Conservation (phyloP, 2,329 filamentous ascomycete genomes). For the Fragosphaeria purpurea region DNA sequence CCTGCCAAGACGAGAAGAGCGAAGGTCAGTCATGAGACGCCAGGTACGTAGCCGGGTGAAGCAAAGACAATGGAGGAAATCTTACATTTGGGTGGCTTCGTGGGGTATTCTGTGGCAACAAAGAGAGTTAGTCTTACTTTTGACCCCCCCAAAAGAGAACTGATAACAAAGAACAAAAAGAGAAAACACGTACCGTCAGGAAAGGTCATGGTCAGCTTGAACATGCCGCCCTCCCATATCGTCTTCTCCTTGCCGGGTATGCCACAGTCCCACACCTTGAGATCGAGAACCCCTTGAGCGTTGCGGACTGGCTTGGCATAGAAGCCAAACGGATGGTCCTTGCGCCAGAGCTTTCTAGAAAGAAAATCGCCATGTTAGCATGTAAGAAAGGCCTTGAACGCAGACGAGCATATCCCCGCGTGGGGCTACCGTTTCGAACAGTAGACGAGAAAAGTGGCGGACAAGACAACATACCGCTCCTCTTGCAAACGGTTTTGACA, state of each 20-base stretch:
- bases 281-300: conserved; percentile 69
- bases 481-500: conserved; percentile 82
- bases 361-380: no score
- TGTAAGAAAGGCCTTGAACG: no score
- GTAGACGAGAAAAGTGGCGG: not conserved
- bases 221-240: conserved; percentile 93
- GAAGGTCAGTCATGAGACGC: no score
- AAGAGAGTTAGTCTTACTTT: conserved; percentile 3
- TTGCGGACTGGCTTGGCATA: conserved; percentile 81
- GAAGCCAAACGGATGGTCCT: conserved; percentile 96
- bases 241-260: conserved; percentile 95
- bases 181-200: conserved; percentile 65
- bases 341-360: conserved; percentile 85
- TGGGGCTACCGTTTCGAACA: not conserved
- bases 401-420: no score
- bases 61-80: conserved; percentile 10
- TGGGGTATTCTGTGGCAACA: conserved; percentile 70
- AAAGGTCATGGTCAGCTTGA: conserved; percentile 88
- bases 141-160: not conserved
- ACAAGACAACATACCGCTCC: conserved; percentile 55
- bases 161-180: not conserved
- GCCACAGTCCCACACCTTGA: conserved; percentile 95
- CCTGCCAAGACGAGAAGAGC: conserved; percentile 38
- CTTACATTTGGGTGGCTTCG: conserved; percentile 96
- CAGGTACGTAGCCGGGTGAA: no score